Evolutionary conservation across 768 basidiomycete species (phyloP).

Genomic region (Phallus indusiatus): DNA sequence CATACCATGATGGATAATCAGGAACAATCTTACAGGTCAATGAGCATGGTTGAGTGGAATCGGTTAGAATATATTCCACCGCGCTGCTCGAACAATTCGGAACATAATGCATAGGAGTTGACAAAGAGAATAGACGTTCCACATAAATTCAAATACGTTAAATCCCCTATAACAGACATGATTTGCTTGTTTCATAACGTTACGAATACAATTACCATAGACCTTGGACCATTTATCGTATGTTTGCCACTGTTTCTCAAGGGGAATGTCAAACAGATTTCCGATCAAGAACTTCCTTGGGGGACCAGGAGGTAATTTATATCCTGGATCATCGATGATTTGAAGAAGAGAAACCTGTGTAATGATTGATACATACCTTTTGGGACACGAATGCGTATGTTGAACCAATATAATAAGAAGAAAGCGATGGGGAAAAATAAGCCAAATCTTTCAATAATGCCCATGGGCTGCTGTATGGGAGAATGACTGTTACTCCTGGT

Average conservation of each 20-base stretch:
- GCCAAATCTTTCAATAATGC: too few species aligned
- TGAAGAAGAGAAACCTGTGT: not conserved
- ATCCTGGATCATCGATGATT: not conserved
- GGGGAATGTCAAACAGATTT: conserved; percentile 2
- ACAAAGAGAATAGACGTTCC: conserved; percentile 10
- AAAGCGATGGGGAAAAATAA: not conserved
- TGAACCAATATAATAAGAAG: not conserved
- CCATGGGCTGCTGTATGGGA: too few species aligned
- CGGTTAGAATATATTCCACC: conserved; percentile 12
- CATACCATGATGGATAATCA: not conserved
- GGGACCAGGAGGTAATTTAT: conserved; percentile 1
- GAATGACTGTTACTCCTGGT: too few species aligned
- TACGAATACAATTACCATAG: too few species aligned
- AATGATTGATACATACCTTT: not conserved
- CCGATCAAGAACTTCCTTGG: not conserved
- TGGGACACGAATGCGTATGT: not conserved
- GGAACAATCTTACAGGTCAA: not conserved
- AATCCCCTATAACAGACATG: conserved; percentile 3
- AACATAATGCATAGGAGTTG: conserved; percentile 5
- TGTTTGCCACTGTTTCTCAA: not conserved
- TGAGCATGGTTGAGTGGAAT: conserved; percentile 6
- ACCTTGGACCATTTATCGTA: not conserved
- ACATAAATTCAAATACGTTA: conserved; percentile 4
- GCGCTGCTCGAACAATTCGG: conserved; percentile 11
- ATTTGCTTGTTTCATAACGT: not conserved